Conservation (phyloP, 495 filamentous ascomycete species). For the Cercophora scortea region DNA sequence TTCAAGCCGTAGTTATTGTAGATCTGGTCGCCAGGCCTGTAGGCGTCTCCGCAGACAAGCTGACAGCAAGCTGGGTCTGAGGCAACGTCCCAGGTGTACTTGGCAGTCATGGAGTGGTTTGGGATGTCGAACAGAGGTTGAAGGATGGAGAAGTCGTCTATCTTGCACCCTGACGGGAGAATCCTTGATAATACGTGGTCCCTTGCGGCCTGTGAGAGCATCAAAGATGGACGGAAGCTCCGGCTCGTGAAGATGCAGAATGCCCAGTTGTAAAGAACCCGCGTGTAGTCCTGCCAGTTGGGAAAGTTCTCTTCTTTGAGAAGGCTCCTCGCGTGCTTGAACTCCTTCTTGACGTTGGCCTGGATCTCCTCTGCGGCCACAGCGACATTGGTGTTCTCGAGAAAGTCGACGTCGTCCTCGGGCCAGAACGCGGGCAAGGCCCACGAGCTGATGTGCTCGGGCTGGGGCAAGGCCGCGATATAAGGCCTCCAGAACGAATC, state of each 20-base stretch:
- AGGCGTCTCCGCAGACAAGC: slow-evolving; percentile 19
- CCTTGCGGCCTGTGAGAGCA: slow-evolving; percentile 18
- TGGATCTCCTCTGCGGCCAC: slow-evolving; percentile 38
- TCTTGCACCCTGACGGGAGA: slow-evolving; percentile 13
- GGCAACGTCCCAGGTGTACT: slow-evolving; percentile 30
- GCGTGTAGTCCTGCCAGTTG: slow-evolving; percentile 26
- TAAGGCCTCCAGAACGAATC: slow-evolving; percentile 46
- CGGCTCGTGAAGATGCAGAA: slow-evolving; percentile 47
- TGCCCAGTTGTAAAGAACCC: slow-evolving; percentile 45
- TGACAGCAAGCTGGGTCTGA: slow-evolving; percentile 22
- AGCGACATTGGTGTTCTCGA: slow-evolving; percentile 42
- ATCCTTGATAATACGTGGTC: slow-evolving; percentile 6
- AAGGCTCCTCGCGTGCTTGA: slow-evolving; percentile 32
- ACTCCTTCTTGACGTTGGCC: slow-evolving; percentile 31
- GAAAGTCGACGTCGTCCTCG: slow-evolving; percentile 34
- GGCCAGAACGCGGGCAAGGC: slow-evolving; percentile 38
- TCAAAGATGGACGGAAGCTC: slow-evolving; percentile 43
- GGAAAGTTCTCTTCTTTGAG: slow-evolving; percentile 27
- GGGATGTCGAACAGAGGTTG: slow-evolving; percentile 46
- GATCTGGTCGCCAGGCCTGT: slow-evolving; percentile 29
- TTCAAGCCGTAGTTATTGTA: slow-evolving; percentile 51
- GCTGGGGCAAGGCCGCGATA: slow-evolving; percentile 42
- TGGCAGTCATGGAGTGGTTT: slow-evolving; percentile 41
- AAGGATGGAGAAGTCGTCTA: slow-evolving; percentile 45
- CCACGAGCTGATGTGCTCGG: slow-evolving; percentile 31